Base-by-base conservation (phyloP, 495 filamentous ascomycete genomes). In the Penicillium arizonense region DNA sequence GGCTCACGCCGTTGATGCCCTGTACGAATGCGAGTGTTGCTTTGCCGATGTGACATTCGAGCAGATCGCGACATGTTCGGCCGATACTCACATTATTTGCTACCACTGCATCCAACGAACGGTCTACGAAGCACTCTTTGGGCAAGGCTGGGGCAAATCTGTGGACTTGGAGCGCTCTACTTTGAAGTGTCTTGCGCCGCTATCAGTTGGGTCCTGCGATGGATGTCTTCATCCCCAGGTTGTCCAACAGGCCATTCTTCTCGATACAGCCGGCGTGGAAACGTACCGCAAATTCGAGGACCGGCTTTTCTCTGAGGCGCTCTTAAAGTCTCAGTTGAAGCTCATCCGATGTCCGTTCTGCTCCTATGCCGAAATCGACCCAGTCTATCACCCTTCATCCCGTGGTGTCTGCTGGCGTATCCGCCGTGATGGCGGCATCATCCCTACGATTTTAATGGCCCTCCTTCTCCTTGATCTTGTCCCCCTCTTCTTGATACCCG, bases 1-100 rank as follows among this genome's bases (percentile, higher is more conserved):
- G 58, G 93, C 94, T 5, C 83, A 88, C 58, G 74, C 80, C 26
- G 80, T 76, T 5, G 78, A 85, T 26, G 85, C 84, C 21, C 64
- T 92, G 14, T 87, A 91, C 58, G 94, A 97, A 63, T 98, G 94
- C 66, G 85, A 87, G 59, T 97, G 93, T 72, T 98, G 94, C 71
- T 94, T 88, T 58, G 80, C 79, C 26, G 82, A 90, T 30, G 82
- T 78, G 34, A 74, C 88, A 0, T 95, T 96, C 57, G 89, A 97
- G 64, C 85, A 90, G 67, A 80, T 96, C 18, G 82, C 89, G 7
- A 81, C 85, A 2, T 98, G 94, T 63, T 82, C 74, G 57, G 67
- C 73, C 20, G 77, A 81, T 26, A 82, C 82, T 18, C 94, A 98
- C 74, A 79, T 91, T 63, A 81, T 96, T 53, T 98, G 94, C 74